These are phyloP conservation scores for Inonotus hispidus DNA, from an alignment of 1,284 basidiomycete genomes.

Conservation along the genomic window DNA sequence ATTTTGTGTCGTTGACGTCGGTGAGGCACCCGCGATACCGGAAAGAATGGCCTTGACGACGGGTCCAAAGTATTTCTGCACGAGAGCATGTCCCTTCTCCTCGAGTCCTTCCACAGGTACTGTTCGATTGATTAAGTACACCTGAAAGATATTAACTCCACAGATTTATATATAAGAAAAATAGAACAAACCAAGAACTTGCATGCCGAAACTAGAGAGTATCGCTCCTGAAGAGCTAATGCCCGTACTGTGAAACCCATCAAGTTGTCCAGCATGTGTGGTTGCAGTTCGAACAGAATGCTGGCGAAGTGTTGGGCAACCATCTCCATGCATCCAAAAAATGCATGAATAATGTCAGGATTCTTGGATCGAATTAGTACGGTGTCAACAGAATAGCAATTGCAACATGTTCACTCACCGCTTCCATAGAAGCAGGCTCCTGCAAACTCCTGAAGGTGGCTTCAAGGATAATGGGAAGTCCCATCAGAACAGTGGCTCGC, in stretches of 20 bases:
- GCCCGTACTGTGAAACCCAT: conserved; percentile 69
- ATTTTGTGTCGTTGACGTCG: conserved; percentile 78
- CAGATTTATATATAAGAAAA: not conserved
- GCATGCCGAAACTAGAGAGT: conserved; percentile 78
- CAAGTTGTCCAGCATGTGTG: conserved; percentile 61
- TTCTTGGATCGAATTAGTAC: conserved; percentile 43
- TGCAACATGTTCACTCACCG: conserved; percentile 38
- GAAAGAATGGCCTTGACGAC: conserved; percentile 69
- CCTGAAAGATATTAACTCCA: conserved; percentile 33
- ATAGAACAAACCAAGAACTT: conserved; percentile 65
- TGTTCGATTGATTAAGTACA: conserved; percentile 56
- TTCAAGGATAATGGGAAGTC: conserved; percentile 55
- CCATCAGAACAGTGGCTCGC: conserved; percentile 43
- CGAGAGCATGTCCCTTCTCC: conserved; percentile 40
- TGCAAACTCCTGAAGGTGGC: conserved; percentile 54
- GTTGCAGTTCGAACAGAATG: conserved; percentile 64
- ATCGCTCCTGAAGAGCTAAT: conserved; percentile 77
- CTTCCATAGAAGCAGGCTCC: conserved; percentile 61
- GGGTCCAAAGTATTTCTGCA: conserved; percentile 58
- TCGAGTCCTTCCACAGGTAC: conserved; percentile 48
- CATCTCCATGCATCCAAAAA: conserved; percentile 75
- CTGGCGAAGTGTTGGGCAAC: conserved; percentile 71
- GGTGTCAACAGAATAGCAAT: not conserved
- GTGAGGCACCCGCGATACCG: conserved; percentile 78
- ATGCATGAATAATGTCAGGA: conserved; percentile 84